Conservation (phyloP, 495 filamentous ascomycete genomes). For the Penicillium turbatum region DNA sequence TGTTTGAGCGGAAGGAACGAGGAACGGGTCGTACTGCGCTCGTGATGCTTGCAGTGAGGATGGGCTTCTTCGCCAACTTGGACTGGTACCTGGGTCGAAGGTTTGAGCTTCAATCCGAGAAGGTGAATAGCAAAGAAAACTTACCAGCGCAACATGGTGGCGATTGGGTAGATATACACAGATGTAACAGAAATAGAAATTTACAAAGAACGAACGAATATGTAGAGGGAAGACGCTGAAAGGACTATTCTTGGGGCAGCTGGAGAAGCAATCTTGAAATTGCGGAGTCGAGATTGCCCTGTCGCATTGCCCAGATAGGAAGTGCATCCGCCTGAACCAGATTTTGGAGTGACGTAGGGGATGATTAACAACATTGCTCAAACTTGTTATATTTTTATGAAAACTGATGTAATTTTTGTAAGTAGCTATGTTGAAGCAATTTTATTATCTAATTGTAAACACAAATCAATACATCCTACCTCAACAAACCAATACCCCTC, state of each 20-base stretch:
- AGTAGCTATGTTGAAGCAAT: no score
- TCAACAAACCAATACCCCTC: neutral
- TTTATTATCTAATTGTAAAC: neutral
- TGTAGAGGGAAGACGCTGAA: neutral
- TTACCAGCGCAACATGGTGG: constrained; percentile 45
- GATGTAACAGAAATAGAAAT: constrained; percentile 1
- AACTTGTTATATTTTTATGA: neutral
- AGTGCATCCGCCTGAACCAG: constrained; percentile 17
- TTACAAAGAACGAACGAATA: neutral
- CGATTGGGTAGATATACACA: constrained; percentile 6
- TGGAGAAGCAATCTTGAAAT: constrained; percentile 22
- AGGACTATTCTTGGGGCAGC: constrained; percentile 1
- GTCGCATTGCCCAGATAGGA: constrained; percentile 13
- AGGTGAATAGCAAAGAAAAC: constrained; percentile 7
- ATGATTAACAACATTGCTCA: neutral
- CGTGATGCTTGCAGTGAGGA: constrained; percentile 84
- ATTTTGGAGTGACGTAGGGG: constrained; percentile 6
- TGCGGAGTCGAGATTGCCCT: constrained; percentile 23
- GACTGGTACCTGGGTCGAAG: constrained; percentile 71
- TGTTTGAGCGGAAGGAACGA: neutral
- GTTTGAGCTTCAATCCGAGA: constrained; percentile 9
- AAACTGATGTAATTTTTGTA: neutral
- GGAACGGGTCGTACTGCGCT: constrained; percentile 55
- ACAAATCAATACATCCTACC: neutral
- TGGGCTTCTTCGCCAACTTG: constrained; percentile 71